Evolutionary conservation across 2,329 filamentous ascomycete genomes (phyloP), one percentile per base, ranked within the genome.

Genomic region (Capronia americana): DNA sequence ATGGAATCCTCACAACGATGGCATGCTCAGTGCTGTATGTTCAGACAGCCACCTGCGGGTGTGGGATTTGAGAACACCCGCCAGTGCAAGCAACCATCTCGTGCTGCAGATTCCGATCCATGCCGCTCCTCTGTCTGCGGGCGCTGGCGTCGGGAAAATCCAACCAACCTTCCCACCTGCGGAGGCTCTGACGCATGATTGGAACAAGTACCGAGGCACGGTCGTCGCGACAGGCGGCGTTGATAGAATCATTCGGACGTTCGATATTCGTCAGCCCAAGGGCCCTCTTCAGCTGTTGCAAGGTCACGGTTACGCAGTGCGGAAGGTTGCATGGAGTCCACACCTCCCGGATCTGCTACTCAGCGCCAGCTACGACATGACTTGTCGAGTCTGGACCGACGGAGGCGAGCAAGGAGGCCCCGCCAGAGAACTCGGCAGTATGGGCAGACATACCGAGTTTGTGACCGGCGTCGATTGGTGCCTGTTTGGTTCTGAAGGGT

Each of bases 391-490:
- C 57, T 99, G 95, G 95, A 92, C 89, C 11, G 95, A 98, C 76
- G 91, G 88, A n/a, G 87, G 83, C 41, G 70, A 78, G 67, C 70
- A 80, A 8, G 73, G 74, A 26, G 77, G 75, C 4, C 72, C 78
- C 76, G 58, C 77, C 69, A 73, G 82, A 8, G 89, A 97, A 78
- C 81, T 97, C 73, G 93, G 93, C 3, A 80, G 92, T 46, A 97
- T 99, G 93, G 93, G 92, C 64, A 82, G 88, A 20, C 95, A 99
- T 78, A 97, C 94, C 0, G 95, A 99, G 80, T 99, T 99, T 74
- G 93, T 91, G 10, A 97, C 93, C 3, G 95, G 95, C 7, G 91
- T 98, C 0, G 95, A 99, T 77, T 99, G 96, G 95, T 99, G 95
- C 79, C 79, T 99, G 53, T 99, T 99, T 78, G 95, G 95, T 4